Conservation (phyloP, 2,329 filamentous ascomycete species). For the Xylaria sp. region DNA sequence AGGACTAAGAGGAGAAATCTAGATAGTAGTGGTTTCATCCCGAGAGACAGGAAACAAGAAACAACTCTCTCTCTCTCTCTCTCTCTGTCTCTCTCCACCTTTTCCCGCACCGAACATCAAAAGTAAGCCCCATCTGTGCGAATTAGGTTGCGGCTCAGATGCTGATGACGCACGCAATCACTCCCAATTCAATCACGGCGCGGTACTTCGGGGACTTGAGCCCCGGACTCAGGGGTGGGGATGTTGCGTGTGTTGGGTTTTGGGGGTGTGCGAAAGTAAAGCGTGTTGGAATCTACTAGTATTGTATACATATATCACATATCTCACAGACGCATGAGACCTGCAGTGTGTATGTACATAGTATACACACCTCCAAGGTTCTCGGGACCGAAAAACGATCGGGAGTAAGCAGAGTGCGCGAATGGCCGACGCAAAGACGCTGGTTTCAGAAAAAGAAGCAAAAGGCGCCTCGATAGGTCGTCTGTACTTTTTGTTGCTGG, state of each 20-base stretch:
- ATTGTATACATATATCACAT: no score
- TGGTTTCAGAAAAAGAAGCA: not conserved
- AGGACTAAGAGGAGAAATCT: not conserved
- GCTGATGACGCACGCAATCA: conserved; percentile 22
- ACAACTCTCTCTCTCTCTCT: not conserved
- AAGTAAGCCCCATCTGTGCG: not conserved
- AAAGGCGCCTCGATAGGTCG: not conserved
- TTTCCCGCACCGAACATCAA: not conserved
- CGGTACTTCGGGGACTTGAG: not conserved
- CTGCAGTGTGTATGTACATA: no score
- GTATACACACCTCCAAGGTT: no score
- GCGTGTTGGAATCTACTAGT: no score
- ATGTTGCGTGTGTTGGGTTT: conserved; percentile 26
- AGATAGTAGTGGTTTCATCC: not conserved
- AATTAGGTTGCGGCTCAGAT: not conserved
- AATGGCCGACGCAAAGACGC: not conserved
- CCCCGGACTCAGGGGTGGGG: conserved; percentile 34
- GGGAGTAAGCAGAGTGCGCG: not conserved
- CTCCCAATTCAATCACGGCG: not conserved
- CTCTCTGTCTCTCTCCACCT: not conserved
- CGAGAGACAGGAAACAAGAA: not conserved
- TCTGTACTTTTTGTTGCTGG: no score
- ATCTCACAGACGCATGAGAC: not conserved
- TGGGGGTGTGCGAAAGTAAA: not conserved
- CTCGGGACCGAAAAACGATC: conserved; percentile 30